phyloP scores from a whole-genome alignment of 2,329 filamentous ascomycete genomes.

The Ophiobolus disseminans region DNA sequence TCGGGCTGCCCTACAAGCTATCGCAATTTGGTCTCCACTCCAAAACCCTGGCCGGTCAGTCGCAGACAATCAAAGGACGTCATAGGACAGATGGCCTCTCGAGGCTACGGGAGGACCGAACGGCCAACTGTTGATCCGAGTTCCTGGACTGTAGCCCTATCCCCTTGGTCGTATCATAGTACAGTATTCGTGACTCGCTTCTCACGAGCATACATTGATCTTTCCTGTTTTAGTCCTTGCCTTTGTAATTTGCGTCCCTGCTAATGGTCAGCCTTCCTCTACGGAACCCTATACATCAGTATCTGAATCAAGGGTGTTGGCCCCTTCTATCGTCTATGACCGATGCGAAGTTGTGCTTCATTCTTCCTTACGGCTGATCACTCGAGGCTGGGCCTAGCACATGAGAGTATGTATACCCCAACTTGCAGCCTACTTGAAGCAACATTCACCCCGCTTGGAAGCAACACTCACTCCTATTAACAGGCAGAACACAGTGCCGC shows the following conservation, averaged over 20 bases:
- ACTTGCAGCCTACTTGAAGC: conserved; percentile 14
- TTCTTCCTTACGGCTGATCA: conserved; percentile 22
- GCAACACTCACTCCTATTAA: conserved; percentile 14
- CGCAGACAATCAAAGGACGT: conserved; percentile 20
- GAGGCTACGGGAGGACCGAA: conserved; percentile 39
- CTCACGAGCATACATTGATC: conserved; percentile 26
- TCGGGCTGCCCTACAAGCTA: conserved; percentile 25
- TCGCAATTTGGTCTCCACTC: conserved; percentile 18
- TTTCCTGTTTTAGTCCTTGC: conserved; percentile 26
- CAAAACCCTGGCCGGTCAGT: conserved; percentile 26
- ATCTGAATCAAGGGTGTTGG: conserved; percentile 31
- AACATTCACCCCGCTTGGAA: no score
- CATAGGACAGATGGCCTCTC: conserved; percentile 29
- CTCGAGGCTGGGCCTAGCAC: conserved; percentile 11
- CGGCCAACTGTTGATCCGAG: background rate
- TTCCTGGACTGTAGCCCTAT: conserved; percentile 13
- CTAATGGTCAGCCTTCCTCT: conserved; percentile 22
- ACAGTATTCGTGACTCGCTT: conserved; percentile 23
- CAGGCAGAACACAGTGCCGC: no score
- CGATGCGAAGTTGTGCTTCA: conserved; percentile 16
- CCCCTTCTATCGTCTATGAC: conserved; percentile 25
- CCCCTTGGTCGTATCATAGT: conserved; percentile 7
- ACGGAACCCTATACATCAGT: conserved; percentile 26
- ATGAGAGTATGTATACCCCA: conserved; percentile 31
- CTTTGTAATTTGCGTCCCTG: conserved; percentile 10